Evolutionary conservation across 2,329 filamentous ascomycete species (phyloP).

Genomic region (Aspergillus calidoustus): DNA sequence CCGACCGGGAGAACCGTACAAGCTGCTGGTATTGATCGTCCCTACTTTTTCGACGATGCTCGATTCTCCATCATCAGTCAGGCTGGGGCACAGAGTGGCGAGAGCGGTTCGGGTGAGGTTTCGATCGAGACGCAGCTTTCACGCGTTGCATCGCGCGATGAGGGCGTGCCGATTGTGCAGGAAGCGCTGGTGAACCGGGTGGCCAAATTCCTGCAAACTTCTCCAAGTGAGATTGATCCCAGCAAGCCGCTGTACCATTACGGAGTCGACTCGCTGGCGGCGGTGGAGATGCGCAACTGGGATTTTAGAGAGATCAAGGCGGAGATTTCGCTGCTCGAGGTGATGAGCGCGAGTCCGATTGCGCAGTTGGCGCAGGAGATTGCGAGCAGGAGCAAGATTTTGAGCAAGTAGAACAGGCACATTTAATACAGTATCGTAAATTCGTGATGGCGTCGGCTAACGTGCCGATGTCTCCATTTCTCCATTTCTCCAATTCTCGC

Average conservation of each 20-base stretch:
- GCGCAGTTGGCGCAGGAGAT: slow-evolving; percentile 18
- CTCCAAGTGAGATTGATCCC: not conserved
- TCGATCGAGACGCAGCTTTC: not conserved
- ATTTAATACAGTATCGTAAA: not conserved
- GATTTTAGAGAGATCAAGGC: slow-evolving; percentile 51
- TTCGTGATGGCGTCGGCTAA: not conserved
- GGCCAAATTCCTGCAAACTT: not conserved
- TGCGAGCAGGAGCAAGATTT: slow-evolving; percentile 17
- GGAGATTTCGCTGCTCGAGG: slow-evolving; percentile 54
- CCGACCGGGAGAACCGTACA: not conserved
- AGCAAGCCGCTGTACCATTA: slow-evolving; percentile 20
- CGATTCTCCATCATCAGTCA: not conserved
- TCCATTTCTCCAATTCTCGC: not conserved
- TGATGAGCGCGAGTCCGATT: slow-evolving; percentile 44
- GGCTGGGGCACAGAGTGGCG: not conserved
- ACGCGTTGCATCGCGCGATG: not conserved
- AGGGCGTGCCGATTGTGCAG: not conserved
- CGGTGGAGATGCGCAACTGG: slow-evolving; percentile 52
- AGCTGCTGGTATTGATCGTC: not conserved
- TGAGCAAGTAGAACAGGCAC: not conserved
- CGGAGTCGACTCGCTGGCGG: slow-evolving; percentile 44
- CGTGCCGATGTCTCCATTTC: not conserved
- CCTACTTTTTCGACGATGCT: not conserved
- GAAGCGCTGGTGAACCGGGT: not conserved
- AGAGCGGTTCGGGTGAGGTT: not conserved